Percentiles rank a stretch among this genome's conserved stretches.
Conservation (phyloP, 1,139 yeast species). For the Tardiomyces depauwii region DNA sequence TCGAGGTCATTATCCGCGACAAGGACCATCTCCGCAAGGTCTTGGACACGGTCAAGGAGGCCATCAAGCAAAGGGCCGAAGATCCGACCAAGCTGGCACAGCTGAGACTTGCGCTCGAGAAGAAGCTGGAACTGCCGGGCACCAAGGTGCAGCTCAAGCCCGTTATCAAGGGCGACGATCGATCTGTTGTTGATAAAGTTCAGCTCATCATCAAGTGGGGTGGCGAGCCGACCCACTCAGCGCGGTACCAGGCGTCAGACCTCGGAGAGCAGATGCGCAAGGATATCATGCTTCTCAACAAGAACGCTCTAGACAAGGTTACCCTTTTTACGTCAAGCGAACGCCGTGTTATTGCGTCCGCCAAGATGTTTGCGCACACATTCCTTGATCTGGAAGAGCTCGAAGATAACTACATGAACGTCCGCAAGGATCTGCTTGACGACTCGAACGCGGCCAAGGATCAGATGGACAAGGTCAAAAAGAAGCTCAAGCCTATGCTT, state of each 20-base stretch:
- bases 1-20: conserved; percentile 90
- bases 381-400: conserved; percentile 63
- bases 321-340: conserved; percentile 88
- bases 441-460: conserved; percentile 98
- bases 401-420: conserved; percentile 69
- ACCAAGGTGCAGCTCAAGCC: conserved; percentile 96
- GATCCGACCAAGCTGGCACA: conserved; percentile 67
- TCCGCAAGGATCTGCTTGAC: conserved; percentile 84
- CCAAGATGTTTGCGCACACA: conserved; percentile 78
- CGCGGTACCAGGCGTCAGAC: conserved; percentile 87
- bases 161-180: conserved; percentile 27
- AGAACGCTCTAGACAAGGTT: conserved; percentile 74
- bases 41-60: conserved; percentile 70
- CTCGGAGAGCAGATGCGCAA: conserved; percentile 94
- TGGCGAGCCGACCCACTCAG: conserved; percentile 98
- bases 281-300: conserved; percentile 75
- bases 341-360: conserved; percentile 86
- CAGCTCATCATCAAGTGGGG: conserved; percentile 98
- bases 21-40: conserved; percentile 80
- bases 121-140: conserved; percentile 86
- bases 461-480: conserved; percentile 94
- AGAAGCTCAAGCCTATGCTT: conserved; percentile 84
- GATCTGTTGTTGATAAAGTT: conserved; percentile 78
- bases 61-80: conserved; percentile 69
- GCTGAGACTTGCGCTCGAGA: conserved; percentile 72